Base-by-base conservation (phyloP, 2,329 filamentous ascomycete genomes). In the Dryadomyces quercivorus region DNA sequence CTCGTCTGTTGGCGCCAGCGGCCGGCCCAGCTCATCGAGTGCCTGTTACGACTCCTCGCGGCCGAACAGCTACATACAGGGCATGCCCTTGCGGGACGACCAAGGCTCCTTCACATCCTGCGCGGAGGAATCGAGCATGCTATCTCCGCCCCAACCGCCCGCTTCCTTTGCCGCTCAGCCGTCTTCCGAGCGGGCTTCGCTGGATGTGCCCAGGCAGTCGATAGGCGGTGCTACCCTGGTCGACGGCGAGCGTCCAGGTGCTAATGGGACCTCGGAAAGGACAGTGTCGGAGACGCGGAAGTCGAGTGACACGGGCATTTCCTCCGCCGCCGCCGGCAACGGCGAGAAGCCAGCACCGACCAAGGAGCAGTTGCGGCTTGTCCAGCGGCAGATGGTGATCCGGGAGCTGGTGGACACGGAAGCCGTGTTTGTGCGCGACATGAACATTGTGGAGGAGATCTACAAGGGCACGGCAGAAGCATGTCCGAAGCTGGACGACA, bases 391-490 rank as follows among this genome's bases (percentile, higher is more conserved):
- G 54, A 82, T 94, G 65, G 82, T 94, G 50, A 85, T 97, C 63
- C 91, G 92, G 64, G 93, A 98, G 68, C 74, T 98, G 42, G 79
- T 96, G 48, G 90, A 96, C 63, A 98, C 93, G 0, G 93, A 98
- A 66, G 84, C 89, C 50, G 84, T 85, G 6, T 97, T 95, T 68
- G 84, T 94, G 55, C 82, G 89, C 59, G 93, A 98, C 66, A 92
- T 98, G 88, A 95, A 91, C 66, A 92, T 98, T 53, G 86, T 95
- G 2, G 89, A 95, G 64, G 91, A 97, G 64, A 97, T 98, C 54
- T 98, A 97, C 75, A 95, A 94, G 69, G 90, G 88, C 46, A 97
- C 93, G 0, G 88, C 89, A 1, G 83, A 86, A 61, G 86, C 86
- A 12, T 90, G 87, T 55, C 82, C 88, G 9, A 82, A 89, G 59